These are phyloP conservation scores for Tolypocladium pustulatum DNA, from an alignment of 2,329 filamentous ascomycete species.

Conservation along the genomic window DNA sequence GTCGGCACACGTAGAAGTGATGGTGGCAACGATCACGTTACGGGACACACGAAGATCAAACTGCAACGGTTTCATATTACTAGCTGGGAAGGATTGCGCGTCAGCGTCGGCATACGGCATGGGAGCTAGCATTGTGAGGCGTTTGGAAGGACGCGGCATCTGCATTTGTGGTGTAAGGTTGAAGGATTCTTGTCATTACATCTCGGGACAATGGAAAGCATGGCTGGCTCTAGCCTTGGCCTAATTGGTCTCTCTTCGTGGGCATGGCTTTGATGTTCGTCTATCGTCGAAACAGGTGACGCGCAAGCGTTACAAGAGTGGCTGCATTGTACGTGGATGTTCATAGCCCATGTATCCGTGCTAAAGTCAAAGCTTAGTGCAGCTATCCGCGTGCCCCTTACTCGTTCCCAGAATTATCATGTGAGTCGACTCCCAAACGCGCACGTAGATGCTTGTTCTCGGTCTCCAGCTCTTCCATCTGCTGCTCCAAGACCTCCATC, in stretches of 20 bases:
- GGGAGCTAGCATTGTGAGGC: conserved; percentile 24
- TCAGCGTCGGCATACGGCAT: conserved; percentile 23
- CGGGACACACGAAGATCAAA: conserved; percentile 1
- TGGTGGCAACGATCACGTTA: conserved; percentile 6
- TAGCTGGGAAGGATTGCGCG: conserved; percentile 10
- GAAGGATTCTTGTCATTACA: background rate
- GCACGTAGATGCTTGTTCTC: conserved; percentile 25
- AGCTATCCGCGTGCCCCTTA: background rate
- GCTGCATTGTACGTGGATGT: background rate
- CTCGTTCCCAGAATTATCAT: conserved; percentile 7
- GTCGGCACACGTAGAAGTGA: conserved; percentile 28
- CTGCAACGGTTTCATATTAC: conserved; percentile 3
- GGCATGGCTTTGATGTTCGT: background rate
- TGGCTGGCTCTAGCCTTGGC: background rate
- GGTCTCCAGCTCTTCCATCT: conserved; percentile 39
- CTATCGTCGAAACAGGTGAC: background rate
- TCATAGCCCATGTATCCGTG: background rate
- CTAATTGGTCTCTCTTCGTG: background rate
- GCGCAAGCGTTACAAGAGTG: background rate
- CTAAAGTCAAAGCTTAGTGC: background rate
- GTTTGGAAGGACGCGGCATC: conserved; percentile 22
- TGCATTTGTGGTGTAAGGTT: conserved; percentile 8
- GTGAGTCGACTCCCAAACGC: conserved; percentile 8
- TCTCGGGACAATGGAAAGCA: background rate
- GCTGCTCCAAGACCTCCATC: conserved; percentile 44